These are phyloP conservation scores for Cocos nucifera DNA, from an alignment of 176 grass and related monocot genomes.

Conservation along the genomic window DNA sequence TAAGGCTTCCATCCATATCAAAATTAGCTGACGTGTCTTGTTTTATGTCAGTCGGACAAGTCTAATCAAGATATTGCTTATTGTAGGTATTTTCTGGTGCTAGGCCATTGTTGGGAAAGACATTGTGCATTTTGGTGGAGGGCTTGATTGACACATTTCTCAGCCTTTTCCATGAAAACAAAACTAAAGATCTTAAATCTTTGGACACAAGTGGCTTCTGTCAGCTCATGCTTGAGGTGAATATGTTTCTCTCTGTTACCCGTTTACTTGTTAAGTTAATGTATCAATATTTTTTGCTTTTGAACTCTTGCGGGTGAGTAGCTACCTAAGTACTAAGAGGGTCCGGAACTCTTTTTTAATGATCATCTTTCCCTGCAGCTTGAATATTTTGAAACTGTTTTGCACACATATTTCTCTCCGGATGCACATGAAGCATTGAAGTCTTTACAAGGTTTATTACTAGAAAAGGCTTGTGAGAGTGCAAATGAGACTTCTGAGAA, in stretches of 20 bases:
- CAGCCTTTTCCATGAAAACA: constrained; percentile 90
- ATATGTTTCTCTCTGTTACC: not conserved
- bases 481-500: constrained; percentile 55
- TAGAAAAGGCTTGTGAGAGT: constrained; percentile 94
- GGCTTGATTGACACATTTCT: constrained; percentile 89
- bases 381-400: constrained; percentile 82
- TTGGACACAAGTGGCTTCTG: constrained; percentile 90
- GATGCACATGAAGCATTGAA: constrained; percentile 83
- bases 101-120: constrained; percentile 88
- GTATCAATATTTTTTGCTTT: no score
- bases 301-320: no score
- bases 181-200: constrained; percentile 63
- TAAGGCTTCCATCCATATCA: no score
- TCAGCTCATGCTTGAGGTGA: constrained; percentile 95
- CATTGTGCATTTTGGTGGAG: constrained; percentile 76
- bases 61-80: constrained; percentile 7
- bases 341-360: constrained; percentile 1
- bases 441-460: constrained; percentile 73
- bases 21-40: no score
- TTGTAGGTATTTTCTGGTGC: constrained; percentile 80
- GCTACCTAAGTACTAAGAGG: no score
- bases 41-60: not conserved
- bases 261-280: no score
- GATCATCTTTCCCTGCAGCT: constrained; percentile 43
- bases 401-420: constrained; percentile 64